Percentiles rank a stretch among this genome's conserved stretches.
Evolutionary conservation across 257 asterid genomes (phyloP).

Genomic region (Rehmannia glutinosa): DNA sequence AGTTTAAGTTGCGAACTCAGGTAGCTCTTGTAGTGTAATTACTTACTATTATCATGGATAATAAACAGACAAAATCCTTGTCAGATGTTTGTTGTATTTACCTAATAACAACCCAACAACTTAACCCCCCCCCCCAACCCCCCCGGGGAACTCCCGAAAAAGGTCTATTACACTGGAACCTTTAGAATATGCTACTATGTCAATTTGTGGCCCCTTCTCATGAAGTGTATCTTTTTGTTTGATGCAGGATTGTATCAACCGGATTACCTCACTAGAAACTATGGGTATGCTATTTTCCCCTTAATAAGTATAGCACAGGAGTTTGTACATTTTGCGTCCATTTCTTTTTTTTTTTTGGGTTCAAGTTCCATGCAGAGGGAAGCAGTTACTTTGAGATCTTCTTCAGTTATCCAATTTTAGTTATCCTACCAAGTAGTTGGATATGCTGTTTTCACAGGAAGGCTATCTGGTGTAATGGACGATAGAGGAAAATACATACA

Average conservation of each 20-base stretch:
- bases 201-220: constrained; percentile 5
- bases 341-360: no score
- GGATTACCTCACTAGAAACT: constrained; percentile 68
- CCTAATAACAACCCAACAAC: no score
- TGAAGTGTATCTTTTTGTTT: constrained; percentile 8
- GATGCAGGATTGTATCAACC: constrained; percentile 91
- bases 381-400: background rate
- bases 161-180: background rate
- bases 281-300: constrained; percentile 58
- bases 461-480: constrained; percentile 96
- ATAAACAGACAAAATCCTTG: no score
- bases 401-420: no score
- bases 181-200: background rate
- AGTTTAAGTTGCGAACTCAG: constrained; percentile 94
- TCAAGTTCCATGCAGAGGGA: no score
- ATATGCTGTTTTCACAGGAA: constrained; percentile 43
- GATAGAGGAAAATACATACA: constrained; percentile 96
- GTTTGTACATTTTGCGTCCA: background rate
- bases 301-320: background rate
- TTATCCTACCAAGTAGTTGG: background rate
- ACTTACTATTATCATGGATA: constrained; percentile 5
- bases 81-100: no score
- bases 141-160: no score
- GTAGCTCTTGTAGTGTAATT: constrained; percentile 30
- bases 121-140: no score